phyloP scores from a whole-genome alignment of 176 grass and related monocot species.

The Oryza meyeriana region DNA sequence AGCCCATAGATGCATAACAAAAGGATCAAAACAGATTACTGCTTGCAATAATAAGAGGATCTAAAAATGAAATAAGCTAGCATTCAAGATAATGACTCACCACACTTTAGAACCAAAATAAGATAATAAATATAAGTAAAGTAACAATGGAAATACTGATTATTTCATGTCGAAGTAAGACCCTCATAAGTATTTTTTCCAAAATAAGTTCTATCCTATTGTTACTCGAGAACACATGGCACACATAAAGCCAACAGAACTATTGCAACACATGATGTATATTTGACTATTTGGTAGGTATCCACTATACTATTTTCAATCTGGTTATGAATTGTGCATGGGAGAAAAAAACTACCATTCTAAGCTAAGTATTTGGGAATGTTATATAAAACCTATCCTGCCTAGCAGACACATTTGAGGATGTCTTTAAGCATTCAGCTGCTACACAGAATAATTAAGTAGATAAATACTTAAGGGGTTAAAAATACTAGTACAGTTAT shows the following conservation, averaged over 20 bases:
- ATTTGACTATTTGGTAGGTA: not conserved
- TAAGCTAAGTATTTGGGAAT: not conserved
- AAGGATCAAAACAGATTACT: not conserved
- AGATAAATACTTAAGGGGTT: not conserved
- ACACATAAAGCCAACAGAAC: not conserved
- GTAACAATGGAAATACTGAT: no score
- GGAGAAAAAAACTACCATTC: not conserved
- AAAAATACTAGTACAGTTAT: not conserved
- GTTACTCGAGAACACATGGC: constrained; percentile 4
- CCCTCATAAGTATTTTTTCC: not conserved
- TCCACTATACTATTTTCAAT: not conserved
- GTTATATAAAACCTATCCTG: not conserved
- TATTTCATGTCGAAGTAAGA: no score
- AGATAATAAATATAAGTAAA: not conserved
- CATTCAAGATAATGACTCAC: not conserved
- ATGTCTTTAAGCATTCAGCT: constrained; percentile 14
- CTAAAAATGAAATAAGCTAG: constrained; percentile 6
- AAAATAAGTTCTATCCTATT: not conserved
- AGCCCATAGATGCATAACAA: not conserved
- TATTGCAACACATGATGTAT: not conserved
- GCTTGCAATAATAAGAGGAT: not conserved
- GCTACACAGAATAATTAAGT: constrained; percentile 5
- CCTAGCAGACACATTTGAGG: not conserved
- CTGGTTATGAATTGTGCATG: not conserved
- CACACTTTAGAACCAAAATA: not conserved